Evolutionary conservation across 352 stramenopile genomes (phyloP).

Genomic region (Discostella stelligera): DNA sequence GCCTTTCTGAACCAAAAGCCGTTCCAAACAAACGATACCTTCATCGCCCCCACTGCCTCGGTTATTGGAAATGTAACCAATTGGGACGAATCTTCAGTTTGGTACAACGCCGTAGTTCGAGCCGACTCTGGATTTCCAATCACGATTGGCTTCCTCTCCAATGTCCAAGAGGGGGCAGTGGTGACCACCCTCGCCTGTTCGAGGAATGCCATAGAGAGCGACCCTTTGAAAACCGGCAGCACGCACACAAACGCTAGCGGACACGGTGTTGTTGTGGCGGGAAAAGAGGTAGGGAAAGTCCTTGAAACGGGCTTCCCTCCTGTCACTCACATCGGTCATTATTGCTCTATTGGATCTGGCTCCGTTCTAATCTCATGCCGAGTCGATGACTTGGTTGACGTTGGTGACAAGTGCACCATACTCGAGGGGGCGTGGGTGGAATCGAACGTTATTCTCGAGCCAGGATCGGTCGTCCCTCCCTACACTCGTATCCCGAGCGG

Average conservation of each 20-base stretch:
- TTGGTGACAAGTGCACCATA: slow-evolving; percentile 80
- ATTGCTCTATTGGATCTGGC: slow-evolving; percentile 68
- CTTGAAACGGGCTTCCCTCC: slow-evolving; percentile 76
- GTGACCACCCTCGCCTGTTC: slow-evolving; percentile 64
- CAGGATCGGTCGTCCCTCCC: slow-evolving; percentile 88
- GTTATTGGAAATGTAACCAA: slow-evolving; percentile 82
- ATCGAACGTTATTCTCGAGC: slow-evolving; percentile 68
- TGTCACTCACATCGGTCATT: slow-evolving; percentile 75
- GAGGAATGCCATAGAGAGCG: slow-evolving; percentile 36
- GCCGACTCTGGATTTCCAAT: slow-evolving; percentile 77
- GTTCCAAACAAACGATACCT: slow-evolving; percentile 82
- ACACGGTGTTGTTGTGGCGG: slow-evolving; percentile 35
- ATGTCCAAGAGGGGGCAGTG: slow-evolving; percentile 77
- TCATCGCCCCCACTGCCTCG: slow-evolving; percentile 77
- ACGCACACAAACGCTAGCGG: slow-evolving; percentile 33
- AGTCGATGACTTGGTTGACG: slow-evolving; percentile 75
- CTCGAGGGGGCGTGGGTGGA: slow-evolving; percentile 74
- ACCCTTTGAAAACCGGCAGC: slow-evolving; percentile 39
- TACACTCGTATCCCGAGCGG: slow-evolving; percentile 91
- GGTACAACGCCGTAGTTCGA: slow-evolving; percentile 80
- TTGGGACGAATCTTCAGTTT: slow-evolving; percentile 82
- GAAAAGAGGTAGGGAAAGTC: slow-evolving; percentile 48
- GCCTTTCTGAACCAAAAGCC: slow-evolving; percentile 68
- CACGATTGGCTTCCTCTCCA: slow-evolving; percentile 76
- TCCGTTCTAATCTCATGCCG: slow-evolving; percentile 76